These are phyloP conservation scores for Volutella citrinella DNA, from an alignment of 2,329 filamentous ascomycete species.

Conservation along the genomic window DNA sequence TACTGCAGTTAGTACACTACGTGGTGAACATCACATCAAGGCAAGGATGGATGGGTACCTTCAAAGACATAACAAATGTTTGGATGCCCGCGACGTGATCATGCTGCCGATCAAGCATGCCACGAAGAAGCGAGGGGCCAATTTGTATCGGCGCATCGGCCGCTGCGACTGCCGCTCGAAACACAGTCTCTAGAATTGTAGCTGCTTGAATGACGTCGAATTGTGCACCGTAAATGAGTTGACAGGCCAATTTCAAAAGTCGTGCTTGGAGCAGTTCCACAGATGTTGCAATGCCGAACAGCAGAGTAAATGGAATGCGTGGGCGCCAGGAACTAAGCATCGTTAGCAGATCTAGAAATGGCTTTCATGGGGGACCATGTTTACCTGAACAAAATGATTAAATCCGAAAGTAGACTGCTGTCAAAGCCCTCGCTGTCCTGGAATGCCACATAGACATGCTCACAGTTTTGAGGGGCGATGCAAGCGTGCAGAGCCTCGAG, in stretches of 20 bases:
- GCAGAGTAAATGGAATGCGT: slow-evolving; percentile 71
- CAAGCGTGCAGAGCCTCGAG: slow-evolving; percentile 66
- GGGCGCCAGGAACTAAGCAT: slow-evolving; percentile 61
- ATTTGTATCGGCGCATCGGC: slow-evolving; percentile 56
- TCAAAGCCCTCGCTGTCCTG: slow-evolving; percentile 85
- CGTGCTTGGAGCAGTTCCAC: slow-evolving; percentile 76
- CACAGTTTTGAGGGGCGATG: slow-evolving; percentile 48
- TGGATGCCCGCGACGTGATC: slow-evolving; percentile 77
- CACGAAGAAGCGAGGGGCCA: slow-evolving; percentile 60
- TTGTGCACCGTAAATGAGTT: slow-evolving; percentile 65
- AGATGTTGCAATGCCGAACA: slow-evolving; percentile 80
- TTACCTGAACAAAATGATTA: slow-evolving; percentile 67
- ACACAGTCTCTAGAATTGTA: slow-evolving; percentile 69
- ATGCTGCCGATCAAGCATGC: slow-evolving; percentile 67
- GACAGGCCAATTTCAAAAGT: slow-evolving; percentile 65
- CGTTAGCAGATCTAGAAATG: slow-evolving; percentile 27
- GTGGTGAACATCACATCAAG: too few relatives aligned
- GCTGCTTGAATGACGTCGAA: slow-evolving; percentile 76
- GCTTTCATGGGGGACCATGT: slow-evolving; percentile 18
- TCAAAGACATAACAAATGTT: slow-evolving; percentile 66
- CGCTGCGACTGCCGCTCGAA: slow-evolving; percentile 61
- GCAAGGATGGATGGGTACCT: too few relatives aligned
- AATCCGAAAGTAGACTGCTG: slow-evolving; percentile 65
- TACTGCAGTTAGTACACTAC: slow-evolving; percentile 36
- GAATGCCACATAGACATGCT: slow-evolving; percentile 68